These are phyloP conservation scores for Grosmannia serpens DNA, from an alignment of 2,329 filamentous ascomycete genomes.

Conservation along the genomic window DNA sequence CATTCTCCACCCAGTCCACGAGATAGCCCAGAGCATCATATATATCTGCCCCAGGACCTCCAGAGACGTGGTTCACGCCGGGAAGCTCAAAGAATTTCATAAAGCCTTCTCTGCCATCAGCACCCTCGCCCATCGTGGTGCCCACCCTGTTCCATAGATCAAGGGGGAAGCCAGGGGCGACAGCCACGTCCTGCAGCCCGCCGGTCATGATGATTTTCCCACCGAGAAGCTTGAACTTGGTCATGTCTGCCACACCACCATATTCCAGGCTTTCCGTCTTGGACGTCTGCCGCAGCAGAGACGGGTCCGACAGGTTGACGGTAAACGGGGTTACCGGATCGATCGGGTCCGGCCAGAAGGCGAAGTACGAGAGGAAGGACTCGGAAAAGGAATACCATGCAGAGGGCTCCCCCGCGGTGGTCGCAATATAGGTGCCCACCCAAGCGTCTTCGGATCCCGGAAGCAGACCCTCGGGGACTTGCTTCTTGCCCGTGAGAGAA, in stretches of 20 bases:
- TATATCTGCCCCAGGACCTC: not conserved
- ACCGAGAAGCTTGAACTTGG: constrained; percentile 25
- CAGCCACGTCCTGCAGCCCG: not conserved
- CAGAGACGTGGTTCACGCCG: not conserved
- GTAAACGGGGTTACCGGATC: not conserved
- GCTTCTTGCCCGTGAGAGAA: constrained; percentile 16
- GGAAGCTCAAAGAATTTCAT: constrained; percentile 1
- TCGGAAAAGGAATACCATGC: not conserved
- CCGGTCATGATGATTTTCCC: constrained; percentile 27
- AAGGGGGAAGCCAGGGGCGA: not conserved
- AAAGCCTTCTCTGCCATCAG: not conserved
- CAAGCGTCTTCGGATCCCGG: constrained; percentile 29
- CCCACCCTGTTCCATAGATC: constrained; percentile 1
- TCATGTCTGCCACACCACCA: constrained; percentile 18
- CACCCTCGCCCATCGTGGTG: not conserved
- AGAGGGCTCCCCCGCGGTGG: not conserved
- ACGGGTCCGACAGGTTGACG: not conserved
- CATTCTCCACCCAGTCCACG: constrained; percentile 1
- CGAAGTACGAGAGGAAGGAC: not conserved
- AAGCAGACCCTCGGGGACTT: constrained; percentile 30
- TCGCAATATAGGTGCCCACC: constrained; percentile 1
- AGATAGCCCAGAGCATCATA: not conserved
- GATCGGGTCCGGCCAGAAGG: not conserved
- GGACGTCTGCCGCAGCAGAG: not conserved
- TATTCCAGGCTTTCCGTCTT: not conserved